Conservation (phyloP, 2,329 filamentous ascomycete species). For the Sodiomyces alkalinus region DNA sequence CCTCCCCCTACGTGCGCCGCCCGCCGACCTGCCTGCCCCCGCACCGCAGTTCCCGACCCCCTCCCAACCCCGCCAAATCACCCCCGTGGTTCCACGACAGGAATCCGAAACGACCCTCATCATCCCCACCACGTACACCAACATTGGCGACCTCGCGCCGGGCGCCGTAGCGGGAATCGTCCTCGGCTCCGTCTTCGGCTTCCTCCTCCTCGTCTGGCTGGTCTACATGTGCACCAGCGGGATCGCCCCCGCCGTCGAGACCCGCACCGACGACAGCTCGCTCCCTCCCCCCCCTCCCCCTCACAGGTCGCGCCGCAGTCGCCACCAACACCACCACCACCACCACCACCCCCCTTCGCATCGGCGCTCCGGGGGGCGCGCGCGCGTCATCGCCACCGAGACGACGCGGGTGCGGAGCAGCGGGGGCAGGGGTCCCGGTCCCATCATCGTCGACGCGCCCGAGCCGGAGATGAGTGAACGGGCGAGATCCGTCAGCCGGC, state of each 20-base stretch:
- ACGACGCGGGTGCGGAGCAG: conserved; percentile 12
- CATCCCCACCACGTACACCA: conserved; percentile 20
- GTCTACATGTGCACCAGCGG: conserved; percentile 32
- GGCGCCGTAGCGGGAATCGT: conserved; percentile 28
- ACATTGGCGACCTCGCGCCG: conserved; percentile 24
- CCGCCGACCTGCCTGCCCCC: too few relatives aligned
- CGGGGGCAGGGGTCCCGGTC: conserved; percentile 6
- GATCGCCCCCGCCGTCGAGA: conserved; percentile 17
- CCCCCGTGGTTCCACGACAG: conserved; percentile 6
- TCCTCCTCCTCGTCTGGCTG: conserved; percentile 36
- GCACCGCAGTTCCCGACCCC: too few relatives aligned
- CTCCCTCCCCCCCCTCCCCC: conserved; percentile 10
- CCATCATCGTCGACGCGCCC: conserved; percentile 13
- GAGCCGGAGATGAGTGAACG: conserved; percentile 9
- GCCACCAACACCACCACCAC: conserved; percentile 3
- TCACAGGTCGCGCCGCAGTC: conserved; percentile 5
- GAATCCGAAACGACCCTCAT: conserved; percentile 10
- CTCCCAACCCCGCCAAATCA: not conserved
- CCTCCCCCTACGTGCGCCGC: too few relatives aligned
- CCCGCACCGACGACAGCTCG: conserved; percentile 8
- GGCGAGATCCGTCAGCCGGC: conserved; percentile 6
- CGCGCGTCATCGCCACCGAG: conserved; percentile 13
- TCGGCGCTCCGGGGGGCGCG: conserved; percentile 3
- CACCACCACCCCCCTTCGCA: too few relatives aligned
- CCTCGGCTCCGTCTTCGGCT: conserved; percentile 29